Evolutionary conservation across 108 stramenopile genomes (phyloP), one percentile per base, ranked within the genome.

Genomic region (Cyclotella atomus): DNA sequence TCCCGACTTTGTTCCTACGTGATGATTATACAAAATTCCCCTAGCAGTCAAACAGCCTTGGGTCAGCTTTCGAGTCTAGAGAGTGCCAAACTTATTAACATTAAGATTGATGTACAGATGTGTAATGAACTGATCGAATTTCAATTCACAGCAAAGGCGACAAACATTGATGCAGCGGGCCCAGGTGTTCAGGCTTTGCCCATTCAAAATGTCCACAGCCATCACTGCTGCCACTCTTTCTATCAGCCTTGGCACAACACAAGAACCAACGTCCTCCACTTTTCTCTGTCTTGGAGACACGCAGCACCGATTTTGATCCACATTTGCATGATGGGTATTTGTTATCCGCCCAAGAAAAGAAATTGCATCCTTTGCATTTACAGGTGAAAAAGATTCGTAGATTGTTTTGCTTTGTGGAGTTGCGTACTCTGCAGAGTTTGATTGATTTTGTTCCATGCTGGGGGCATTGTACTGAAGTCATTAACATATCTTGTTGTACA

Each of bases 1-100:
- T 85, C 94, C 94, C 3, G 34, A 90, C 32, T 95, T 95, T 83
- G 90, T 95, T 24, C 94, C 94, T 8, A 89, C 82, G 1, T 95
- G 70, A 87, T 20, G 29, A 49, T n/a, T n/a, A n/a, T n/a, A n/a
- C n/a, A n/a, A n/a, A n/a, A n/a, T n/a, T n/a, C n/a, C n/a, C n/a
- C n/a, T n/a, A n/a, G n/a, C n/a, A n/a, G n/a, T n/a, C n/a, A n/a
- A n/a, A n/a, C n/a, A n/a, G n/a, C n/a, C n/a, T n/a, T n/a, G n/a
- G n/a, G n/a, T n/a, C n/a, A n/a, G n/a, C n/a, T n/a, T n/a, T n/a
- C n/a, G n/a, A n/a, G n/a, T n/a, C n/a, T n/a, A n/a, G n/a, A n/a
- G n/a, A n/a, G n/a, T n/a, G n/a, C n/a, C n/a, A n/a, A n/a, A n/a
- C n/a, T n/a, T n/a, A n/a, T n/a, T n/a, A n/a, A n/a, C n/a, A n/a